phyloP scores from a whole-genome alignment of 768 basidiomycete species.

The Glaciozyma martinii region DNA sequence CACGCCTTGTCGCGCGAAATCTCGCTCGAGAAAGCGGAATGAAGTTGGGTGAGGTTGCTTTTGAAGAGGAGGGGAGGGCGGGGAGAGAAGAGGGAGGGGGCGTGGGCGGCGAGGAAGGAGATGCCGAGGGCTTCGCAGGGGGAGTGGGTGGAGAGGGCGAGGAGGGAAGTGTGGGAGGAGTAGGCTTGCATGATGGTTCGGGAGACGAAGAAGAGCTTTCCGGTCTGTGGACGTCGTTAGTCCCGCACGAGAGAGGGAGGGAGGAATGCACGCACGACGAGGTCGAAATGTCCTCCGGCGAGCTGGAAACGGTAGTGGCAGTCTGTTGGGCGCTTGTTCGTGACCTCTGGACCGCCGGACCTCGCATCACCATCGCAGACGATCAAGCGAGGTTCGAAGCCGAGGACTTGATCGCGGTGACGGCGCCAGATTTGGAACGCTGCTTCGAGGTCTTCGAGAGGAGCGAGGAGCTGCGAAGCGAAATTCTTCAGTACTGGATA shows the following conservation, averaged over 20 bases:
- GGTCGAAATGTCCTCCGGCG: not conserved
- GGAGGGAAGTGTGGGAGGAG: not conserved
- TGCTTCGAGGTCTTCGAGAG: slow-evolving; percentile 4
- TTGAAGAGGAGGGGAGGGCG: slow-evolving; percentile 7
- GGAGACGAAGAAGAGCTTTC: slow-evolving; percentile 2
- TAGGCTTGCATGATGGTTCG: not conserved
- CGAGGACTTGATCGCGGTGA: not conserved
- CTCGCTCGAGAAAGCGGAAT: not conserved
- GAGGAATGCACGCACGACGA: not conserved
- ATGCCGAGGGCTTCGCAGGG: slow-evolving; percentile 4
- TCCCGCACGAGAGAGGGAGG: not conserved
- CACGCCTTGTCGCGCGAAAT: not conserved
- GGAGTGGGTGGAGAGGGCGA: not conserved
- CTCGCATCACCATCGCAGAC: not conserved
- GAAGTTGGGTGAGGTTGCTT: slow-evolving; percentile 1
- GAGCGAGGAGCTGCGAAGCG: not conserved
- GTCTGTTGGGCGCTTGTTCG: not conserved
- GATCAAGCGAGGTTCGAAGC: slow-evolving; percentile 8
- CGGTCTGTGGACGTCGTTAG: not conserved
- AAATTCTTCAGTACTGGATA: no score
- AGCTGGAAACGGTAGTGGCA: slow-evolving; percentile 1
- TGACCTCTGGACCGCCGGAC: no score
- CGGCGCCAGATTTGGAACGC: slow-evolving; percentile 4
- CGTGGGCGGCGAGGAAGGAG: not conserved
- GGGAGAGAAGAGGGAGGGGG: not conserved